Percentiles rank a stretch among this genome's conserved stretches.
Conservation (phyloP, 73 alveolate genomes). For the Paramecium sonneborni region DNA sequence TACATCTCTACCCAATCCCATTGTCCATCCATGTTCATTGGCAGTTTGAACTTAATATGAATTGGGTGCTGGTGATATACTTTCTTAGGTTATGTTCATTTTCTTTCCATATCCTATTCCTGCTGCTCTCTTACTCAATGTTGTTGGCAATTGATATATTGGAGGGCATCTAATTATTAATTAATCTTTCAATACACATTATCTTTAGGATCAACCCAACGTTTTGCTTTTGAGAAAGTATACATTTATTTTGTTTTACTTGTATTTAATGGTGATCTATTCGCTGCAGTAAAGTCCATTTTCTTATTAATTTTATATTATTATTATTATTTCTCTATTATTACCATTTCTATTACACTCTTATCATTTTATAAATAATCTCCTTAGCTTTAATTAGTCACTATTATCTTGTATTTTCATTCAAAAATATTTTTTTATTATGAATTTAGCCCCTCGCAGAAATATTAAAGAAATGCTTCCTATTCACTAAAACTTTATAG, state of each 20-base stretch:
- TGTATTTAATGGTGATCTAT: not conserved
- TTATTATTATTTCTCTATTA: not conserved
- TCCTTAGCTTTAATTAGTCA: too few species aligned
- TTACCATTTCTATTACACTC: too few species aligned
- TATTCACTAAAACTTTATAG: not conserved
- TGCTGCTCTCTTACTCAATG: slow-evolving; percentile 58
- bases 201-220: slow-evolving; percentile 8
- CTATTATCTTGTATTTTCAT: not conserved
- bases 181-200: not conserved
- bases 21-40: slow-evolving; percentile 54
- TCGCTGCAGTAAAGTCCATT: not conserved
- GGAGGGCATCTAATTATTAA: not conserved
- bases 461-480: not conserved
- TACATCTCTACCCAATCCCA: slow-evolving; percentile 67
- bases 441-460: not conserved
- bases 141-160: slow-evolving; percentile 56
- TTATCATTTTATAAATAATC: too few species aligned
- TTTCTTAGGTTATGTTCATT: slow-evolving; percentile 2
- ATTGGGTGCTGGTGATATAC: slow-evolving; percentile 64
- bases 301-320: not conserved
- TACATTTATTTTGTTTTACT: slow-evolving; percentile 18
- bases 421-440: not conserved
- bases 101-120: slow-evolving; percentile 65
- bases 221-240: not conserved
- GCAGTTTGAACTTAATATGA: not conserved